phyloP scores from a whole-genome alignment of 2,329 filamentous ascomycete genomes.

The Microascus cirrosus region DNA sequence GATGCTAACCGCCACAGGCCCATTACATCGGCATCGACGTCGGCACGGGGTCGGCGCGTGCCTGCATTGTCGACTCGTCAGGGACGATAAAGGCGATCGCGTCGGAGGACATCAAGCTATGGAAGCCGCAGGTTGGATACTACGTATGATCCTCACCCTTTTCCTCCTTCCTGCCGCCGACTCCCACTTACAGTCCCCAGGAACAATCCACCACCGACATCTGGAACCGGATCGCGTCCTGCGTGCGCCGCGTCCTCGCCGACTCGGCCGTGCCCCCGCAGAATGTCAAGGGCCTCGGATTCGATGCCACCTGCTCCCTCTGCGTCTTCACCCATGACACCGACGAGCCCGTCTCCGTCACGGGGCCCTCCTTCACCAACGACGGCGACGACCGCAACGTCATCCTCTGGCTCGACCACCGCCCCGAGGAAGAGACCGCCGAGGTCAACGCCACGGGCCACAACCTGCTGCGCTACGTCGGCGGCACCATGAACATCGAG shows the following conservation, averaged over 20 bases:
- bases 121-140: conserved; percentile 66
- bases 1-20: conserved; percentile 23
- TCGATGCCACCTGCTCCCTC: conserved; percentile 97
- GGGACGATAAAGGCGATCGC: conserved; percentile 77
- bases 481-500: conserved; percentile 96
- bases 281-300: conserved; percentile 81
- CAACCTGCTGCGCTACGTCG: conserved; percentile 89
- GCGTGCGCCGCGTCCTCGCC: conserved; percentile 70
- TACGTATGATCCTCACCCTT: conserved; percentile 38
- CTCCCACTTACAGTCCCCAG: conserved; percentile 21
- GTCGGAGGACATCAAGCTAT: conserved; percentile 66
- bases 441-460: conserved; percentile 90
- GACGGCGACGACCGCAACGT: conserved; percentile 83
- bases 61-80: conserved; percentile 85
- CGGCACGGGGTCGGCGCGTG: conserved; percentile 87
- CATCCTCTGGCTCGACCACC: conserved; percentile 94
- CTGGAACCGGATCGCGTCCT: conserved; percentile 87
- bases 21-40: conserved; percentile 84
- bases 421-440: conserved; percentile 79
- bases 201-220: conserved; percentile 98
- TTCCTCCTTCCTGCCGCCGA: background rate
- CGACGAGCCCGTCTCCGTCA: conserved; percentile 84
- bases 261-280: conserved; percentile 67
- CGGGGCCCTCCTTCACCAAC: conserved; percentile 67
- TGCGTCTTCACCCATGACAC: conserved; percentile 83